A percentile compares a stretch with the other conserved stretches of the same genome.
phyloP scores from a whole-genome alignment of 2,329 filamentous ascomycete species.

The Neofusicoccum umdonicola region DNA sequence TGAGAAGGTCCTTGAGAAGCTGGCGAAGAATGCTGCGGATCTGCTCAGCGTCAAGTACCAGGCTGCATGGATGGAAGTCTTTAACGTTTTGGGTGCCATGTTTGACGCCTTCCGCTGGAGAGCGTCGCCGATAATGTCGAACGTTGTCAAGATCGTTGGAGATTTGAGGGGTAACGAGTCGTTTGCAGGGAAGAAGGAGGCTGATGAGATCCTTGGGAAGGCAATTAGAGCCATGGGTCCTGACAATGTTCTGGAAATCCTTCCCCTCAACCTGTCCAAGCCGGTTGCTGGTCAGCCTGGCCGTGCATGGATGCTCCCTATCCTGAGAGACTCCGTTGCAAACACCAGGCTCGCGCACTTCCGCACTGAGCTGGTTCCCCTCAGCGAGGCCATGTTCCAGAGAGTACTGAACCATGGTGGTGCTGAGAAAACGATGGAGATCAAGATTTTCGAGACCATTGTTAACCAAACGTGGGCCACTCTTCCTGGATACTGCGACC shows the following conservation, averaged over 20 bases:
- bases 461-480: constrained; percentile 95
- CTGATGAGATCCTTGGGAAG: constrained; percentile 83
- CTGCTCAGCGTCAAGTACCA: constrained; percentile 89
- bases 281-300: constrained; percentile 76
- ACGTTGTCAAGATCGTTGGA: constrained; percentile 75
- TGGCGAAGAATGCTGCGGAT: constrained; percentile 69
- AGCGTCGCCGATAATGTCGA: constrained; percentile 72
- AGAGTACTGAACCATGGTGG: constrained; percentile 77
- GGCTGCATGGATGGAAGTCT: constrained; percentile 90
- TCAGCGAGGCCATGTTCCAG: constrained; percentile 89
- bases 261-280: constrained; percentile 82
- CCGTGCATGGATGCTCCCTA: constrained; percentile 89
- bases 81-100: constrained; percentile 81
- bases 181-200: constrained; percentile 91
- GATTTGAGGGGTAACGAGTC: constrained; percentile 84
- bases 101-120: constrained; percentile 86
- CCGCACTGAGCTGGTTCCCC: constrained; percentile 76
- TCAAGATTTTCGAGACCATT: constrained; percentile 96
- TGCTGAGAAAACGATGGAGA: constrained; percentile 87
- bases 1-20: constrained; percentile 80
- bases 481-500: constrained; percentile 89
- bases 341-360: constrained; percentile 89
- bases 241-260: constrained; percentile 73
- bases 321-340: constrained; percentile 83
- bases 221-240: constrained; percentile 90